Evolutionary conservation across 2,329 filamentous ascomycete species (phyloP).

Genomic region (Pleoardoris graminearum): DNA sequence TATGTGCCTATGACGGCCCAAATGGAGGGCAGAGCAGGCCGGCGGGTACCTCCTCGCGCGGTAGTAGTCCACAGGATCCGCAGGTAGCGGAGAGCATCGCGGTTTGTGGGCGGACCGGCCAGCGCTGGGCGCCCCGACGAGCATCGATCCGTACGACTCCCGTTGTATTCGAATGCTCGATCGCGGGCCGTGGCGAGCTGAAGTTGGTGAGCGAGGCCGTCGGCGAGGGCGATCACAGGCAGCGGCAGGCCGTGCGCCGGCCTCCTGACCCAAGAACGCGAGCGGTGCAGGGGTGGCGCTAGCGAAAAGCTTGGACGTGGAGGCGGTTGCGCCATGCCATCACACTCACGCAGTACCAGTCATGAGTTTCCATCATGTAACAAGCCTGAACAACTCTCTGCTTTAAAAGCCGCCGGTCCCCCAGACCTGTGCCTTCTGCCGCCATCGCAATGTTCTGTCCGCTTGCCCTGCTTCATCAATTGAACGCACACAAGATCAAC

Average conservation of each 20-base stretch:
- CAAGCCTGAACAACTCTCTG: slow-evolving; percentile 10
- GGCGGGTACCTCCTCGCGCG: neutral
- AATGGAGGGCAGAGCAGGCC: too few species aligned
- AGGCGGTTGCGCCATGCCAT: slow-evolving; percentile 30
- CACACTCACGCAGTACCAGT: slow-evolving; percentile 31
- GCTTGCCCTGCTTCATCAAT: slow-evolving; percentile 34
- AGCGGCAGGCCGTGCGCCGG: slow-evolving; percentile 33
- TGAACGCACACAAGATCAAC: slow-evolving; percentile 43
- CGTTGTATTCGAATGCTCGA: too few species aligned
- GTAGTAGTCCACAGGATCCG: slow-evolving; percentile 10
- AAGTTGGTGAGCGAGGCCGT: neutral
- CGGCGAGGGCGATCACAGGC: slow-evolving; percentile 34
- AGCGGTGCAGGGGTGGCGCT: slow-evolving; percentile 24
- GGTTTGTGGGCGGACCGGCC: slow-evolving; percentile 13
- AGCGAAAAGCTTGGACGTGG: slow-evolving; percentile 32
- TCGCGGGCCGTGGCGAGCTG: neutral
- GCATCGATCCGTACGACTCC: too few species aligned
- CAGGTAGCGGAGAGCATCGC: neutral
- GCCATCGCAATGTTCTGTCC: slow-evolving; percentile 39
- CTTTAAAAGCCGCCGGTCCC: slow-evolving; percentile 25
- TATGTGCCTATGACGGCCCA: too few species aligned
- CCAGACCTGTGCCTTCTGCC: slow-evolving; percentile 9
- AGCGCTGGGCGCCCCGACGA: slow-evolving; percentile 13
- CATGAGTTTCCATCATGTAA: slow-evolving; percentile 41
- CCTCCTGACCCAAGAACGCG: slow-evolving; percentile 42